Percentiles rank a stretch among this genome's conserved stretches.
Evolutionary conservation across 2,329 filamentous ascomycete species (phyloP).

Genomic region (Zelopaecilomyces penicillatus): DNA sequence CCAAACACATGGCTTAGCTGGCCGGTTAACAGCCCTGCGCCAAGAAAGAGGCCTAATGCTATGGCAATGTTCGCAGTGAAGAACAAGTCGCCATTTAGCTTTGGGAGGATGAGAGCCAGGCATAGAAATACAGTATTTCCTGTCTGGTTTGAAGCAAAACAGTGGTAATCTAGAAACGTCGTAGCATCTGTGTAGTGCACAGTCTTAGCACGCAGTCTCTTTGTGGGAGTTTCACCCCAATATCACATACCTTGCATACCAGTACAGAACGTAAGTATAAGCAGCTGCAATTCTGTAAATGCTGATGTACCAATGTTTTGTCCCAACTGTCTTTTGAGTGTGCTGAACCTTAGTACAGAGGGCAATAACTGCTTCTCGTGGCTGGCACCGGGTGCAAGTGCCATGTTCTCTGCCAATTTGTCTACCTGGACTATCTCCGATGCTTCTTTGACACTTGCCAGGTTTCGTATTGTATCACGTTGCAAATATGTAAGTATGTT

Average conservation of each 20-base stretch:
- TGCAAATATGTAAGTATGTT: no score
- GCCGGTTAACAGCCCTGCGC: constrained; percentile 46
- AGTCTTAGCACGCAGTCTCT: not conserved
- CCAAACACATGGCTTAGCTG: constrained; percentile 47
- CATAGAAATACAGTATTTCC: constrained; percentile 55
- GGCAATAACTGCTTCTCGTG: no score
- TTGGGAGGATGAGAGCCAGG: constrained; percentile 41
- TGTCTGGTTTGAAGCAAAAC: constrained; percentile 57
- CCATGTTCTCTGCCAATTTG: not conserved
- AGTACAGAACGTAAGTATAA: constrained; percentile 41
- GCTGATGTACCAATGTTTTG: constrained; percentile 28
- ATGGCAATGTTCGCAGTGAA: constrained; percentile 45
- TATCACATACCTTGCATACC: constrained; percentile 37
- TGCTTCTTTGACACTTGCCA: no score
- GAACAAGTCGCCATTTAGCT: constrained; percentile 40
- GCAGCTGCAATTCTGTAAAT: constrained; percentile 37
- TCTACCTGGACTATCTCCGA: not conserved
- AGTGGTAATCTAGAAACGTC: constrained; percentile 52
- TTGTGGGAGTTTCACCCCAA: no score
- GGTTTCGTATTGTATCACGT: no score
- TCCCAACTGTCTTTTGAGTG: constrained; percentile 11
- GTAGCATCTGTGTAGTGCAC: constrained; percentile 37
- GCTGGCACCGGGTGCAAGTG: no score
- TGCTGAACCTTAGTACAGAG: no score
- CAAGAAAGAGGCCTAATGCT: constrained; percentile 47